A percentile compares a stretch with the other conserved stretches of the same genome.
Conservation (phyloP, 2,329 filamentous ascomycete species). For the Cercospora sp. region DNA sequence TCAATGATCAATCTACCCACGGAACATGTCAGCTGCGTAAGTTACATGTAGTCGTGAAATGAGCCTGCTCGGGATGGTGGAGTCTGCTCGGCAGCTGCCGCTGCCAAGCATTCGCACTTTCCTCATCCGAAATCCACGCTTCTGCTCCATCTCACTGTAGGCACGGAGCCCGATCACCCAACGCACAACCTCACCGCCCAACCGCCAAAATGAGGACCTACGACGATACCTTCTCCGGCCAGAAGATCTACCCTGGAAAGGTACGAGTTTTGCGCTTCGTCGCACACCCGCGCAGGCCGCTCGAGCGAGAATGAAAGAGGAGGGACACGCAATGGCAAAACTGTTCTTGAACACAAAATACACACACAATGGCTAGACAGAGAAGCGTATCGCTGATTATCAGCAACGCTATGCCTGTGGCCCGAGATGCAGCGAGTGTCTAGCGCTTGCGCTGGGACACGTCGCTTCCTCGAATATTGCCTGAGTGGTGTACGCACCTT, state of each 20-base stretch:
- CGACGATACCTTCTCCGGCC: constrained; percentile 75
- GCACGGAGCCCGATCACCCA: constrained; percentile 14
- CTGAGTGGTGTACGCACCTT: constrained; percentile 29
- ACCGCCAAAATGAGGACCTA: constrained; percentile 70
- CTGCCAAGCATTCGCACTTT: not conserved
- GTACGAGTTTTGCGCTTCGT: constrained; percentile 46
- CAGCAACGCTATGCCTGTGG: constrained; percentile 14
- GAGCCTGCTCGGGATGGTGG: no score
- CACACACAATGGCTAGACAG: constrained; percentile 16
- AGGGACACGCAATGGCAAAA: constrained; percentile 1
- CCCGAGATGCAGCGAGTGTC: constrained; percentile 15
- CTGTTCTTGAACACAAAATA: not conserved
- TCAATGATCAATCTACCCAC: no score
- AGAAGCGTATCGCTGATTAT: not conserved
- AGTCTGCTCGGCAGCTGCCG: not conserved
- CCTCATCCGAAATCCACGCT: constrained; percentile 1
- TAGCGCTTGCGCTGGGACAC: constrained; percentile 8
- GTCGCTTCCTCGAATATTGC: constrained; percentile 17
- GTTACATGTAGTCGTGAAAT: no score
- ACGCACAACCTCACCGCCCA: constrained; percentile 17
- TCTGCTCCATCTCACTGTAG: not conserved
- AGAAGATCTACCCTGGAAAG: constrained; percentile 80
- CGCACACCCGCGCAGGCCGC: constrained; percentile 2
- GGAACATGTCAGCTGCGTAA: no score
- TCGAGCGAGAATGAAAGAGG: constrained; percentile 14